Percentiles rank a stretch among this genome's conserved stretches.
phyloP scores from a whole-genome alignment of 192 early-diverging fungal genomes.

The Coemansia sp. region DNA sequence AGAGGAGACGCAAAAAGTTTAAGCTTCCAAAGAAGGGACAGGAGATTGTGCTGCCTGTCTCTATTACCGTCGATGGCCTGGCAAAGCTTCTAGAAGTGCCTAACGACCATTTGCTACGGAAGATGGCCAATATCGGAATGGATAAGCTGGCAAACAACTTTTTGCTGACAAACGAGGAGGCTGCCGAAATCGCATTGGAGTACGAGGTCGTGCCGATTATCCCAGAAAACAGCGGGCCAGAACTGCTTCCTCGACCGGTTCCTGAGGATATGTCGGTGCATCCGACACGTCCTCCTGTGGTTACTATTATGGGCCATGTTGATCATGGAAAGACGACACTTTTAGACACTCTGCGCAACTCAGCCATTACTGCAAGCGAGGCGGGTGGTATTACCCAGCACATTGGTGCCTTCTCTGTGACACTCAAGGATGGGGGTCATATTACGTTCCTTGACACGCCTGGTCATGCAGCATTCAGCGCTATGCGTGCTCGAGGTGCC shows the following conservation, averaged over 20 bases:
- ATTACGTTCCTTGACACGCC: conserved; percentile 98
- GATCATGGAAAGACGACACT: conserved; percentile 97
- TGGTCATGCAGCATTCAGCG: conserved; percentile 92
- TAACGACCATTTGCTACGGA: conserved; percentile 68
- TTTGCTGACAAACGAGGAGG: conserved; percentile 81
- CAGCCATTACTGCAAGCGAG: conserved; percentile 88
- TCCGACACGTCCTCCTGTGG: conserved; percentile 82
- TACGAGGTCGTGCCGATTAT: conserved; percentile 86
- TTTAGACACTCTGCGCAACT: conserved; percentile 87
- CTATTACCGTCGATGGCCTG: conserved; percentile 80
- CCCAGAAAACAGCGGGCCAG: conserved; percentile 45
- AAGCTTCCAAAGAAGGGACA: conserved; percentile 36
- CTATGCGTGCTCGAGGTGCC: conserved; percentile 93
- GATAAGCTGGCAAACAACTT: conserved; percentile 75
- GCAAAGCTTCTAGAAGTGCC: conserved; percentile 74
- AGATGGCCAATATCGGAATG: conserved; percentile 80
- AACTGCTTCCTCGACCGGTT: conserved; percentile 54
- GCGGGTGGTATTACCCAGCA: conserved; percentile 98
- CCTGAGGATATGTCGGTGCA: conserved; percentile 75
- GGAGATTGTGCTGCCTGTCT: conserved; percentile 78
- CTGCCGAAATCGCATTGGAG: conserved; percentile 83
- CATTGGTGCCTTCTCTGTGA: conserved; percentile 91
- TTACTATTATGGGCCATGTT: conserved; percentile 98
- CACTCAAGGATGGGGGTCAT: conserved; percentile 29
- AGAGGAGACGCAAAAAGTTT: conserved; percentile 24